A percentile compares a stretch with the other conserved stretches of the same genome.
Evolutionary conservation across 2,329 filamentous ascomycete species (phyloP).

Genomic region (Exophiala phaeomuriformis): DNA sequence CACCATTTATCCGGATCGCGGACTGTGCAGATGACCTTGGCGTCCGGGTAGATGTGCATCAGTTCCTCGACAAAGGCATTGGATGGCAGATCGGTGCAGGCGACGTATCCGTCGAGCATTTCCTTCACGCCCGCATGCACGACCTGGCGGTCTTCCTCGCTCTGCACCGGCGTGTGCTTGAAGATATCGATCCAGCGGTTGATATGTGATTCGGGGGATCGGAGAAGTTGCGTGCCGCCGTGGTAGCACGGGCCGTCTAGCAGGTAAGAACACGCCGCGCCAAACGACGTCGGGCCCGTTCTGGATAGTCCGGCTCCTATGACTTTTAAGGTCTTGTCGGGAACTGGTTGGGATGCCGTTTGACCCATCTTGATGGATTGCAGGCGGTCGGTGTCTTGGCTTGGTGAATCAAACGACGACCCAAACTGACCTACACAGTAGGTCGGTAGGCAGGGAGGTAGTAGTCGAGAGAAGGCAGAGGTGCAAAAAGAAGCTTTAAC

Average conservation of each 20-base stretch:
- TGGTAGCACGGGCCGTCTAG: conserved; percentile 46
- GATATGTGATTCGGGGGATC: conserved; percentile 25
- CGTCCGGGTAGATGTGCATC: conserved; percentile 44
- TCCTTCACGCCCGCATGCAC: conserved; percentile 33
- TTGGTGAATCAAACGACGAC: too few relatives aligned
- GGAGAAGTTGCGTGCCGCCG: conserved; percentile 39
- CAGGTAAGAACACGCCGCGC: conserved; percentile 42
- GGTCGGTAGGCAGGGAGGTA: too few relatives aligned
- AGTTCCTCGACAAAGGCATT: conserved; percentile 41
- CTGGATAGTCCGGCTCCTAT: conserved; percentile 32
- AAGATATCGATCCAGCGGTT: conserved; percentile 29
- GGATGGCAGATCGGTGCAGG: conserved; percentile 42
- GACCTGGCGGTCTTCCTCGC: conserved; percentile 26
- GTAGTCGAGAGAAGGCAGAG: too few relatives aligned
- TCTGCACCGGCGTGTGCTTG: conserved; percentile 22
- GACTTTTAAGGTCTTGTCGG: conserved; percentile 20
- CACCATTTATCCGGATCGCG: conserved; percentile 40
- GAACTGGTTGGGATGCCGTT: conserved; percentile 22
- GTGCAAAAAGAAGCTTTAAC: too few relatives aligned
- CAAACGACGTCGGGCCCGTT: conserved; percentile 47
- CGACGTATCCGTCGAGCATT: conserved; percentile 39
- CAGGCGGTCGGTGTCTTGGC: background rate
- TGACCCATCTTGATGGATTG: conserved; percentile 21
- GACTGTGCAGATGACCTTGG: conserved; percentile 41
- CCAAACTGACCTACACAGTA: too few relatives aligned